A percentile compares a stretch with the other conserved stretches of the same genome.
Evolutionary conservation across 495 filamentous ascomycete species (phyloP).

Genomic region (Talaromyces wortmannii): DNA sequence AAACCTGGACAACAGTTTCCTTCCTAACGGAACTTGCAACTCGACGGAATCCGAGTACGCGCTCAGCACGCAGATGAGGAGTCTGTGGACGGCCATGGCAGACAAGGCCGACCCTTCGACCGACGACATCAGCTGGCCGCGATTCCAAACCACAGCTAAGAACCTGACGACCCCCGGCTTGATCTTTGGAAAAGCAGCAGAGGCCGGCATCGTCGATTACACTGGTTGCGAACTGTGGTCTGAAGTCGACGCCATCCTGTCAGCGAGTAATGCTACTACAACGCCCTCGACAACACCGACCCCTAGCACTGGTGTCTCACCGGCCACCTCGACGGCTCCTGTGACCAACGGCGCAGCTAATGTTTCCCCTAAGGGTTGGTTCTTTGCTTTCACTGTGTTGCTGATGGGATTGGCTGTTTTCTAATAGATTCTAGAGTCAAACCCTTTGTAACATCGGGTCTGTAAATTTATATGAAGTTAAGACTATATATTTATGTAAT

Average conservation of each 20-base stretch:
- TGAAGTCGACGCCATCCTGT: neutral
- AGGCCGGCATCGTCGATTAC: neutral
- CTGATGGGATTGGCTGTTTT: no score
- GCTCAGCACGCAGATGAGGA: conserved; percentile 23
- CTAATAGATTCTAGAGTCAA: no score
- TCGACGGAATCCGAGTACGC: conserved; percentile 18
- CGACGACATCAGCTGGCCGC: conserved; percentile 21
- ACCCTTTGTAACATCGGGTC: neutral
- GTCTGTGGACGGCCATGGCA: conserved; percentile 32
- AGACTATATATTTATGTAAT: neutral
- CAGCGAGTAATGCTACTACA: neutral
- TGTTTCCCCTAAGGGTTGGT: no score
- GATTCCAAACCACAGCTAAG: conserved; percentile 9
- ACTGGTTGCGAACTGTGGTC: neutral
- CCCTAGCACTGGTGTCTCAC: no score
- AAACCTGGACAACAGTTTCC: conserved; percentile 11
- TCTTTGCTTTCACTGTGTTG: no score
- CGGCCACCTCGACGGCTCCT: no score
- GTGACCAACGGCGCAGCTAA: no score
- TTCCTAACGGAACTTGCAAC: conserved; percentile 21
- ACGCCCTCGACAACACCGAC: neutral
- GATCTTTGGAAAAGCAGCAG: conserved; percentile 12
- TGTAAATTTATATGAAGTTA: neutral
- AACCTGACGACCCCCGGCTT: conserved; percentile 14
- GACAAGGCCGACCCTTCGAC: conserved; percentile 14